phyloP scores from a whole-genome alignment of 2,329 filamentous ascomycete genomes.

The Dactylellina haptotyla region DNA sequence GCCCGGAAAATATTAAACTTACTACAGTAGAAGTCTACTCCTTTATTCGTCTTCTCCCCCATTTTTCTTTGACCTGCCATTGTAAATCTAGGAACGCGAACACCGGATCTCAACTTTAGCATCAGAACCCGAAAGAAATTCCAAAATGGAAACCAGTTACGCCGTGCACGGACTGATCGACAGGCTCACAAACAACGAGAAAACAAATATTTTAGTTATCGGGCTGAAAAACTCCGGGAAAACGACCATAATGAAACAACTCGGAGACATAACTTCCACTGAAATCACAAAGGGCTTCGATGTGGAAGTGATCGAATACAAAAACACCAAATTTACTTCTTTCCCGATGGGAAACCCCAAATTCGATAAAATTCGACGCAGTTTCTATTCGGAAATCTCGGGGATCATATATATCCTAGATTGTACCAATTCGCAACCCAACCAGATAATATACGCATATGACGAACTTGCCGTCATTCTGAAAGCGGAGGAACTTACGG shows the following conservation, averaged over 20 bases:
- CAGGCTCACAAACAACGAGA: neutral
- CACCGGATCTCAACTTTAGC: too few relatives aligned
- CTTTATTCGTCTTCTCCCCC: too few relatives aligned
- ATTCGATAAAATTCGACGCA: neutral
- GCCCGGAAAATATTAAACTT: too few relatives aligned
- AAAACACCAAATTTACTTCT: neutral
- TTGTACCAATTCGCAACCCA: neutral
- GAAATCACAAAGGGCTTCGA: neutral
- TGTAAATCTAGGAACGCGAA: too few relatives aligned
- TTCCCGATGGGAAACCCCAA: neutral
- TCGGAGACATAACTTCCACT: neutral
- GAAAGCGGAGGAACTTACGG: neutral
- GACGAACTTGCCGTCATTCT: neutral
- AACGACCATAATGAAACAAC: neutral
- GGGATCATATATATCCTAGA: slow-evolving; percentile 7
- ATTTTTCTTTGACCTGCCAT: too few relatives aligned
- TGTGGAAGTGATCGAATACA: neutral
- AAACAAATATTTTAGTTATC: neutral
- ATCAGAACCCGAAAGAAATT: too few relatives aligned
- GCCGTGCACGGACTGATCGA: neutral
- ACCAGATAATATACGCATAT: slow-evolving; percentile 1
- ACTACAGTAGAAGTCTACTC: too few relatives aligned
- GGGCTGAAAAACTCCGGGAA: neutral
- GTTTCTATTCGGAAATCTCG: neutral
- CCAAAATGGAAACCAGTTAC: neutral